A percentile compares a stretch with the other conserved stretches of the same genome.
These are phyloP conservation scores for Laguncularia racemosa DNA, from an alignment of 345 rosid species.

Conservation along the genomic window DNA sequence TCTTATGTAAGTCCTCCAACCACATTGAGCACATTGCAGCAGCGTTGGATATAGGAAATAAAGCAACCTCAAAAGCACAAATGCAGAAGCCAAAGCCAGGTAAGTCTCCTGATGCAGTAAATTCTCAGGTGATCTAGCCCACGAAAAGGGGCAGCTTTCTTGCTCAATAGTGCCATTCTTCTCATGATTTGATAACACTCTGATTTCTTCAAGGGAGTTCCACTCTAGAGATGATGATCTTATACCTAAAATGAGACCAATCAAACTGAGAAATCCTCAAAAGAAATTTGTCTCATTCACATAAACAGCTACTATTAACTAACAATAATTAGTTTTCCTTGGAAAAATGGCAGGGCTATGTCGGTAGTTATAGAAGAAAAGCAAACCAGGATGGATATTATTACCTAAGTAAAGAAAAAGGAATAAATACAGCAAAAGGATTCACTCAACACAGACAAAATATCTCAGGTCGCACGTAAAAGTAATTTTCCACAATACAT, in stretches of 20 bases:
- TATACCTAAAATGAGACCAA: conserved; percentile 30
- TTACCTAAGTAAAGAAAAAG: too few relatives aligned
- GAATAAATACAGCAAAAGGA: too few relatives aligned
- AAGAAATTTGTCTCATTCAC: not conserved
- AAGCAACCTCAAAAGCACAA: conserved; percentile 57
- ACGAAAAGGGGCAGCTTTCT: conserved; percentile 87
- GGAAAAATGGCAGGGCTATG: too few relatives aligned
- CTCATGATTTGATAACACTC: conserved; percentile 32
- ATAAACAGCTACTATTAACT: too few relatives aligned
- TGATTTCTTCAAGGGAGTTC: conserved; percentile 28
- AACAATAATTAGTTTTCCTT: too few relatives aligned
- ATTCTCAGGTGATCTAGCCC: conserved; percentile 97
- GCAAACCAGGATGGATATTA: too few relatives aligned
- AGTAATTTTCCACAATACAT: too few relatives aligned
- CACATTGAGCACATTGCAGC: conserved; percentile 25
- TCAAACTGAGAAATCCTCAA: conserved; percentile 3
- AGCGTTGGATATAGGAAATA: conserved; percentile 50
- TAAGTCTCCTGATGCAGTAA: conserved; percentile 75
- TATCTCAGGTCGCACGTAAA: too few relatives aligned
- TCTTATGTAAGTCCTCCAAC: conserved; percentile 41
- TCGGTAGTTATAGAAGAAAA: too few relatives aligned
- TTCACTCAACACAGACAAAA: too few relatives aligned
- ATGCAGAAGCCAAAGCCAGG: conserved; percentile 60
- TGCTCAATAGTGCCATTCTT: conserved; percentile 38
- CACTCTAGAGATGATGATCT: conserved; percentile 35